Percentiles rank a stretch among this genome's conserved stretches.
These are phyloP conservation scores for Triticum urartu DNA, from an alignment of 176 grass and related monocot species.

Conservation along the genomic window DNA sequence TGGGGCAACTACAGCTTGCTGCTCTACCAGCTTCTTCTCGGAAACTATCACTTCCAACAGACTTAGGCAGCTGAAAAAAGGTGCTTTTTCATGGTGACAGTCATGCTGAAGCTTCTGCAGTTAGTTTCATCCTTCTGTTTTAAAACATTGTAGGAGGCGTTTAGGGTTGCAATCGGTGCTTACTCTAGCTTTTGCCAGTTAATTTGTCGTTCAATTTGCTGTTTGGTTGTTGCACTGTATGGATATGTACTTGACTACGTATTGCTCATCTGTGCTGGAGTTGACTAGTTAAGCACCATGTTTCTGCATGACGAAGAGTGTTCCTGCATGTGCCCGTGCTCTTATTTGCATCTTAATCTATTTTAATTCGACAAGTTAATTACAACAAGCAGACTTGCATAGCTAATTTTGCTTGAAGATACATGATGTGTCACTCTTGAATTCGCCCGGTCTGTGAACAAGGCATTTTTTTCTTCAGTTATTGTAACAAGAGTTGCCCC, in stretches of 20 bases:
- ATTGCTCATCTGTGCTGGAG: background rate
- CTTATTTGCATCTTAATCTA: background rate
- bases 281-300: background rate
- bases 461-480: background rate
- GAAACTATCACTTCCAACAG: too few relatives aligned
- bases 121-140: too few relatives aligned
- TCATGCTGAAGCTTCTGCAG: too few relatives aligned
- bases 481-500: background rate
- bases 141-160: too few relatives aligned
- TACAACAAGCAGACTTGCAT: background rate
- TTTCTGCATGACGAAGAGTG: background rate
- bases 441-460: background rate
- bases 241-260: background rate
- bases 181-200: too few relatives aligned
- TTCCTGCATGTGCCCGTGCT: background rate
- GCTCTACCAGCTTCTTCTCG: too few relatives aligned
- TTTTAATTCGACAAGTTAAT: background rate
- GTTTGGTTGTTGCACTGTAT: background rate
- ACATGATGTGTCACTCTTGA: background rate
- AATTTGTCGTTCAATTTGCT: background rate
- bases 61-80: too few relatives aligned
- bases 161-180: too few relatives aligned
- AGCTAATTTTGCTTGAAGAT: background rate
- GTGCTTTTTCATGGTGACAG: too few relatives aligned
- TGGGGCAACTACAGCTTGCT: background rate